These are phyloP conservation scores for Venustampulla echinocandica DNA, from an alignment of 495 filamentous ascomycete genomes.

Conservation along the genomic window DNA sequence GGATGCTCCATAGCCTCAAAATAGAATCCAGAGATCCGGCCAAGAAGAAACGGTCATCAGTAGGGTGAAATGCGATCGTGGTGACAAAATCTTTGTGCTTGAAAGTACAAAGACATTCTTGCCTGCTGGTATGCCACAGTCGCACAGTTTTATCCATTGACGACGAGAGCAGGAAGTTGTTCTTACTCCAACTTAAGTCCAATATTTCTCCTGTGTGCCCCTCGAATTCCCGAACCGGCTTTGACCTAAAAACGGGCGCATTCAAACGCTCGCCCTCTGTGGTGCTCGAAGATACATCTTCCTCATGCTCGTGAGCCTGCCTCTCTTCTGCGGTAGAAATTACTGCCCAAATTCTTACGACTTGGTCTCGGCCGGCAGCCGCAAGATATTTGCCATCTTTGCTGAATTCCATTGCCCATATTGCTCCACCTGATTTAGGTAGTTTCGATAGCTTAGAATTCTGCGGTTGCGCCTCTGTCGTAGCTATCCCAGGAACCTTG, in stretches of 20 bases:
- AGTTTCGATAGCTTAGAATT: constrained; percentile 25
- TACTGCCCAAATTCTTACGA: constrained; percentile 87
- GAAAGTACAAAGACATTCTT: constrained; percentile 89
- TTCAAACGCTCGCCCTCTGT: constrained; percentile 55
- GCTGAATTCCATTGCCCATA: constrained; percentile 91
- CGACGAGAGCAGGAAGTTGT: constrained; percentile 92
- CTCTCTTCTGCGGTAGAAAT: constrained; percentile 77
- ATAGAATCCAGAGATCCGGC: constrained; percentile 92
- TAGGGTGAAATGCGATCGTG: constrained; percentile 87
- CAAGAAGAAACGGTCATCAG: constrained; percentile 93
- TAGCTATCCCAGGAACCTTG: constrained; percentile 25
- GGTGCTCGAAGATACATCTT: constrained; percentile 46
- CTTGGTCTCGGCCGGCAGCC: constrained; percentile 75
- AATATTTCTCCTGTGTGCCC: constrained; percentile 84
- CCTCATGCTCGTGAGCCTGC: constrained; percentile 57
- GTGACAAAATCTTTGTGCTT: constrained; percentile 96
- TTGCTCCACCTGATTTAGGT: constrained; percentile 44
- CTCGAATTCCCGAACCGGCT: constrained; percentile 68
- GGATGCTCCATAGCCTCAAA: constrained; percentile 91
- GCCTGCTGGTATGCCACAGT: constrained; percentile 81
- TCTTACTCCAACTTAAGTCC: constrained; percentile 97
- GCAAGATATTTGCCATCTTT: constrained; percentile 89
- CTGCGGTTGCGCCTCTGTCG: constrained; percentile 32
- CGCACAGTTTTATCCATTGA: constrained; percentile 94
- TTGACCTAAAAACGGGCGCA: constrained; percentile 82